These are phyloP conservation scores for Penicillium verhagenii DNA, from an alignment of 495 filamentous ascomycete genomes.

Conservation along the genomic window DNA sequence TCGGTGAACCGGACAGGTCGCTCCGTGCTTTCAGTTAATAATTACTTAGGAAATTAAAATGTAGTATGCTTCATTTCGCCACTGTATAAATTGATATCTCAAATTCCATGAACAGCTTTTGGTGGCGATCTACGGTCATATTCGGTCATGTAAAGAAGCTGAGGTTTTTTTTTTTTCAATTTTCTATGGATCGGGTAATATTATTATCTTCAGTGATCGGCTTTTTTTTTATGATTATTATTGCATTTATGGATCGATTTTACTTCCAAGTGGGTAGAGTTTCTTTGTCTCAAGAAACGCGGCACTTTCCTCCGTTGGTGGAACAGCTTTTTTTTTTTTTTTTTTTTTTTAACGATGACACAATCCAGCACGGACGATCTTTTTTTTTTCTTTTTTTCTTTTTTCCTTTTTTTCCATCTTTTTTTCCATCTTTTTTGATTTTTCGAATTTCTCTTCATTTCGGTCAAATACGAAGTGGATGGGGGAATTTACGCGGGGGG, in stretches of 20 bases:
- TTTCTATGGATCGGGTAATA: slow-evolving; percentile 33
- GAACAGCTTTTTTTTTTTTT: slow-evolving; percentile 14
- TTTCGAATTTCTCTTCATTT: not conserved
- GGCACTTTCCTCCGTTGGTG: slow-evolving; percentile 10
- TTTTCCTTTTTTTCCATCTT: not conserved
- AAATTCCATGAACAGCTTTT: slow-evolving; percentile 6
- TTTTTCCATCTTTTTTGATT: not conserved
- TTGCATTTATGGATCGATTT: not conserved
- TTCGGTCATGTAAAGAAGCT: not conserved
- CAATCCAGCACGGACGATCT: slow-evolving; percentile 18
- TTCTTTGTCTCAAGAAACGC: slow-evolving; percentile 18
- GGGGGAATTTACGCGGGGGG: slow-evolving; percentile 8
- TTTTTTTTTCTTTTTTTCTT: slow-evolving; percentile 17
- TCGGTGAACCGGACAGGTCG: slow-evolving; percentile 22
- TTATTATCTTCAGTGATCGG: slow-evolving; percentile 13
- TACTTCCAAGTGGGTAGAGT: not conserved
- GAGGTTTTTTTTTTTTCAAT: not conserved
- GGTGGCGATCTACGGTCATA: slow-evolving; percentile 18
- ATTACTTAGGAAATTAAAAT: too few relatives aligned
- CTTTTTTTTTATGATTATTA: slow-evolving; percentile 5
- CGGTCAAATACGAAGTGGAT: slow-evolving; percentile 5
- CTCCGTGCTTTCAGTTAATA: slow-evolving; percentile 12
- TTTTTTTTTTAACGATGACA: slow-evolving; percentile 20
- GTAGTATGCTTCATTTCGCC: slow-evolving; percentile 9
- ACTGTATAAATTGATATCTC: slow-evolving; percentile 21